These are phyloP conservation scores for Claviceps sp. DNA, from an alignment of 2,329 filamentous ascomycete species.

Conservation along the genomic window DNA sequence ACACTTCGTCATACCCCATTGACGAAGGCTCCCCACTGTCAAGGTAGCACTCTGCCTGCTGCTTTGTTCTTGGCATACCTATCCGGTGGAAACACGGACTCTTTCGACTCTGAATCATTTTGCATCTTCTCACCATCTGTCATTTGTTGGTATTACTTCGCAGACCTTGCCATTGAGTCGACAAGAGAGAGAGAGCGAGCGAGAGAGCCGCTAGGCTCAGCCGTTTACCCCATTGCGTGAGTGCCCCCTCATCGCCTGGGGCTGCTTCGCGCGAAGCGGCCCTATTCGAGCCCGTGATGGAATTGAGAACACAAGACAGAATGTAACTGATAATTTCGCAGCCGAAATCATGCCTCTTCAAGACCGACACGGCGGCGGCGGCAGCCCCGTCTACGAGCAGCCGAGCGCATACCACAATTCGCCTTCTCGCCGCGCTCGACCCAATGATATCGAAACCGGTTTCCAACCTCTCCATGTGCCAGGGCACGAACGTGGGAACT, in stretches of 20 bases:
- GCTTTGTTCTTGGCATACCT: not conserved
- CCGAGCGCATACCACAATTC: constrained; percentile 54
- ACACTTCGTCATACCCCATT: not conserved
- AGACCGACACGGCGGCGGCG: constrained; percentile 51
- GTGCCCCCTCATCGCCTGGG: not conserved
- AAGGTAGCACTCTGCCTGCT: not conserved
- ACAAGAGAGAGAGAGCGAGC: not conserved
- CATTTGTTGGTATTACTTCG: not conserved
- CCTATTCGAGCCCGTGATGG: too few species aligned
- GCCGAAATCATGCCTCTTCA: constrained; percentile 43
- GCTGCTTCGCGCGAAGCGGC: too few species aligned
- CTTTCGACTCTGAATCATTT: not conserved
- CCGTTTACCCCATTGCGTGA: not conserved
- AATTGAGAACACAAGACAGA: not conserved
- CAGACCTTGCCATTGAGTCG: not conserved
- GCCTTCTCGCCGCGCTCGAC: constrained; percentile 49
- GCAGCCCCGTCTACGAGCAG: constrained; percentile 46
- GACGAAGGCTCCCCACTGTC: not conserved
- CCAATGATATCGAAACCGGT: constrained; percentile 58
- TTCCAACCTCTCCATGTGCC: constrained; percentile 29
- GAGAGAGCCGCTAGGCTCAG: not conserved
- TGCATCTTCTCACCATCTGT: not conserved
- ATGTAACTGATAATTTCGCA: constrained; percentile 9
- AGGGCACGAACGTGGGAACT: constrained; percentile 41
- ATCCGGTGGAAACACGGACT: not conserved